Evolutionary conservation across 1,284 basidiomycete genomes (phyloP).

Genomic region (Puccinia novopanici): DNA sequence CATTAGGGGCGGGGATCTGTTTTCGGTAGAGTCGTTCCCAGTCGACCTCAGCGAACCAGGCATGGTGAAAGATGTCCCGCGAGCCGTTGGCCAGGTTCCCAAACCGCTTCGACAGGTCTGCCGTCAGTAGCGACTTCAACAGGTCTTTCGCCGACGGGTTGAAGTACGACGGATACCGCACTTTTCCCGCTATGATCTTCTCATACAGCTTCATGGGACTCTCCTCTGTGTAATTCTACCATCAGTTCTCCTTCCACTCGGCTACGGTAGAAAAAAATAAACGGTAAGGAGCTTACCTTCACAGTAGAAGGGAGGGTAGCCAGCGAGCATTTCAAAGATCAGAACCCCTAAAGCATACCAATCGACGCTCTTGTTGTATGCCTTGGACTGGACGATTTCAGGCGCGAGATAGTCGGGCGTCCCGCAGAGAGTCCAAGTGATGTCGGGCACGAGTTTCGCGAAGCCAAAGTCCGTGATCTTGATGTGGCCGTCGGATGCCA

Average conservation of each 20-base stretch:
- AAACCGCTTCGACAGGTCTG: slow-evolving; percentile 55
- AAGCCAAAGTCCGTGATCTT: slow-evolving; percentile 47
- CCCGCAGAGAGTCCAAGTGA: slow-evolving; percentile 96
- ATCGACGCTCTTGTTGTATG: slow-evolving; percentile 64
- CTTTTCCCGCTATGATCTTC: slow-evolving; percentile 79
- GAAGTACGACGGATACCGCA: slow-evolving; percentile 54
- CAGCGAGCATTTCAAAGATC: slow-evolving; percentile 62
- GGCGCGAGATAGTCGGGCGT: slow-evolving; percentile 81
- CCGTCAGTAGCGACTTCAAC: slow-evolving; percentile 55
- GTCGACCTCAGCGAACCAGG: slow-evolving; percentile 58
- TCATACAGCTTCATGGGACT: slow-evolving; percentile 80
- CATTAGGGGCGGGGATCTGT: slow-evolving; percentile 52
- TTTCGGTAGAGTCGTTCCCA: slow-evolving; percentile 55
- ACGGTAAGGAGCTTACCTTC: background rate
- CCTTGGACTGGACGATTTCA: slow-evolving; percentile 66
- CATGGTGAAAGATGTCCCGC: slow-evolving; percentile 56
- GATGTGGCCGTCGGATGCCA: slow-evolving; percentile 18
- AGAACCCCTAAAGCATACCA: slow-evolving; percentile 64
- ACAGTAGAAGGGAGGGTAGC: slow-evolving; percentile 52
- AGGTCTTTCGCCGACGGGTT: slow-evolving; percentile 60
- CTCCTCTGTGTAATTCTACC: slow-evolving; percentile 59
- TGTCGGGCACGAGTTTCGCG: slow-evolving; percentile 72
- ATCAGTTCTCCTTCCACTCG: too few relatives aligned
- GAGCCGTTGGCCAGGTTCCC: slow-evolving; percentile 57
- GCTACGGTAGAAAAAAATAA: too few relatives aligned